A percentile compares a stretch with the other conserved stretches of the same genome.
Evolutionary conservation across 108 stramenopile genomes (phyloP).

Genomic region (Schizochytrium sp.): DNA sequence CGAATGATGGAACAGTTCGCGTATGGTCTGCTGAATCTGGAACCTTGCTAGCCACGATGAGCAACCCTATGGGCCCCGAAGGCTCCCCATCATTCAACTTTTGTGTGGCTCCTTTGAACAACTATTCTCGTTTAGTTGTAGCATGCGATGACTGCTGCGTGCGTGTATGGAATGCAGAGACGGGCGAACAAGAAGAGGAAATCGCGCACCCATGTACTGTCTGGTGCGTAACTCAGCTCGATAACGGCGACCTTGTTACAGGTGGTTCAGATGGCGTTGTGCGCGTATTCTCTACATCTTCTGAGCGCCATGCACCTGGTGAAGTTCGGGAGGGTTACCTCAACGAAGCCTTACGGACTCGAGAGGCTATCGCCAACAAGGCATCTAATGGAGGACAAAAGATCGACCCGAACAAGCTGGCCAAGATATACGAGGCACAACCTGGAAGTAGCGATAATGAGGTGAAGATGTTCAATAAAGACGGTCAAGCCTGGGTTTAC

Average conservation of each 20-base stretch:
- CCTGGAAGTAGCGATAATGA: slow-evolving; percentile 33
- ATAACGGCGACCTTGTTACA: slow-evolving; percentile 20
- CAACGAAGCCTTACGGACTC: background rate
- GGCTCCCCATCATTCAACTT: slow-evolving; percentile 56
- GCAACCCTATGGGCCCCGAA: slow-evolving; percentile 47
- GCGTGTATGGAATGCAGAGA: slow-evolving; percentile 18
- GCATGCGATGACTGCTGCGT: slow-evolving; percentile 58
- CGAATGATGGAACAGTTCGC: slow-evolving; percentile 30
- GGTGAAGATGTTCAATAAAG: slow-evolving; percentile 52
- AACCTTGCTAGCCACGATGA: background rate
- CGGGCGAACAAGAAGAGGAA: slow-evolving; percentile 7
- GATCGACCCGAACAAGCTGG: slow-evolving; percentile 43
- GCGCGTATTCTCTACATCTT: background rate
- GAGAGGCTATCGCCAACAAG: slow-evolving; percentile 54
- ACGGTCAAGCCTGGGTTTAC: slow-evolving; percentile 56
- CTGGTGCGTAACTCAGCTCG: slow-evolving; percentile 31
- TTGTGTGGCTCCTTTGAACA: background rate
- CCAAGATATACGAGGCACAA: slow-evolving; percentile 41
- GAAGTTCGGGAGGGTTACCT: slow-evolving; percentile 43
- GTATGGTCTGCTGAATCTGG: slow-evolving; percentile 24
- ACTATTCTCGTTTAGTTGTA: background rate
- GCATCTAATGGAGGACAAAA: slow-evolving; percentile 58
- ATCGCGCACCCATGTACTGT: slow-evolving; percentile 60
- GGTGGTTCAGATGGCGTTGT: slow-evolving; percentile 52
- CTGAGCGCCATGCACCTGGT: slow-evolving; percentile 16